Conservation (phyloP, 2,329 filamentous ascomycete species). For the Ceratocystis cacaofunesta region DNA sequence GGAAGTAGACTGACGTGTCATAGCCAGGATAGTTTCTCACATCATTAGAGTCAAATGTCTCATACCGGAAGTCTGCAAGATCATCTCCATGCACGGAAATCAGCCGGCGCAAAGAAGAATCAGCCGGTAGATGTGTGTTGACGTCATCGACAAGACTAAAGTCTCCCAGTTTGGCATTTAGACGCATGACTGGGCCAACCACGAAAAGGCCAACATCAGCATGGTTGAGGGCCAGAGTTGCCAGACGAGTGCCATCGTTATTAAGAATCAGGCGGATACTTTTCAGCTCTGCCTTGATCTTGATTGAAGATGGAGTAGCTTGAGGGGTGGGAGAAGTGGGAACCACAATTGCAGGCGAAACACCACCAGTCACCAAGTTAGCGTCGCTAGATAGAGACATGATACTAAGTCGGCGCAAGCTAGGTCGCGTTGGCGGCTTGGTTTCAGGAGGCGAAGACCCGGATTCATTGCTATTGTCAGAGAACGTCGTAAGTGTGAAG, state of each 20-base stretch:
- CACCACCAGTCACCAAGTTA: neutral
- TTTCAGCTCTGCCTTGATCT: conserved; percentile 85
- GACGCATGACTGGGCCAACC: conserved; percentile 69
- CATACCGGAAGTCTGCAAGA: conserved; percentile 90
- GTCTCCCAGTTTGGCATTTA: conserved; percentile 75
- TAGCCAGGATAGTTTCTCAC: conserved; percentile 73
- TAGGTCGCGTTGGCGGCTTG: neutral
- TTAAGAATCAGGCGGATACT: conserved; percentile 90
- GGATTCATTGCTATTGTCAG: conserved; percentile 33
- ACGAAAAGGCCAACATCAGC: conserved; percentile 85
- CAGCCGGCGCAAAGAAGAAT: conserved; percentile 69
- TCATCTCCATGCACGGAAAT: conserved; percentile 93
- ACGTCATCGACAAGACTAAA: conserved; percentile 84
- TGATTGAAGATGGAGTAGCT: conserved; percentile 50
- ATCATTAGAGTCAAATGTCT: conserved; percentile 72
- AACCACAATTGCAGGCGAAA: conserved; percentile 6
- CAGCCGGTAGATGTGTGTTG: conserved; percentile 70
- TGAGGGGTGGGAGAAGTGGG: conserved; percentile 18
- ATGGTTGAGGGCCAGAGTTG: conserved; percentile 81
- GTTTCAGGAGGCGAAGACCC: conserved; percentile 22
- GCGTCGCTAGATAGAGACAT: conserved; percentile 13
- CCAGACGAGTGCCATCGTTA: conserved; percentile 89
- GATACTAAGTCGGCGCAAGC: conserved; percentile 14
- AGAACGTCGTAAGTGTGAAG: conserved; percentile 87
- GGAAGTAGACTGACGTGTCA: conserved; percentile 77